Base-by-base conservation (phyloP, 495 filamentous ascomycete genomes). In the Rhypophila decipiens region DNA sequence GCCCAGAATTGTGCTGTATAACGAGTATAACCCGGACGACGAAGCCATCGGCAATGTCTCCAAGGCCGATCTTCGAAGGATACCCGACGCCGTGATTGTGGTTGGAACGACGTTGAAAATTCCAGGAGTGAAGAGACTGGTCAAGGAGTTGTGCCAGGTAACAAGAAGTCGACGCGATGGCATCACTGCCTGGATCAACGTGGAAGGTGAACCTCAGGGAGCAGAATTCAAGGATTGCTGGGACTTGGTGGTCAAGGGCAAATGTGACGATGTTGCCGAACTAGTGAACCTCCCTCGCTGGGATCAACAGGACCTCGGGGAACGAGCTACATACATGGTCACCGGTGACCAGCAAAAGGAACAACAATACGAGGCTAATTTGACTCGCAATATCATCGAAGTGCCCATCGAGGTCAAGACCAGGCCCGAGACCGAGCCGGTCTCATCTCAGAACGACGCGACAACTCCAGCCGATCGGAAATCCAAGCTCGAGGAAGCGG, bases 71-170 rank as follows among this genome's bases (percentile, higher is more conserved):
- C 68, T 97, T 19, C 83, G 86, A 42, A 80, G 82, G 24, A 77
- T 89, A 29, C 93, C 93, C 0, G 94, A 96, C 56, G 90, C 90
- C 5, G 71, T 98, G 20, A 81, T 98, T 46, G 94, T 98, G 22
- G 94, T 94, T 13, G 93, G 93, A 24, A 98, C 93, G 5, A 96
- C 86, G 44, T 66, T 98, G 50, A 96, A 96, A 57, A 90, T 98
- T 41, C 91, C 90, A 4, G 93, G 93, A 8, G 87, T 96, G 22
- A 80, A 86, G 49, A 79, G 90, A 31, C 82, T 98, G 40, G 90
- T 91, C 40, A 83, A 85, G 61, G 93, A 95, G 61, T 83, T 97
- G 78, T 96, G 90, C 64, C 77, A 75, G 15, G 74, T 87, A 9
- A 85, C 91, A 42, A 74, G 89, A 46, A 76, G 79, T 55, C 80